phyloP scores from a whole-genome alignment of 345 rosid genomes.

The Melastoma malabathricum region DNA sequence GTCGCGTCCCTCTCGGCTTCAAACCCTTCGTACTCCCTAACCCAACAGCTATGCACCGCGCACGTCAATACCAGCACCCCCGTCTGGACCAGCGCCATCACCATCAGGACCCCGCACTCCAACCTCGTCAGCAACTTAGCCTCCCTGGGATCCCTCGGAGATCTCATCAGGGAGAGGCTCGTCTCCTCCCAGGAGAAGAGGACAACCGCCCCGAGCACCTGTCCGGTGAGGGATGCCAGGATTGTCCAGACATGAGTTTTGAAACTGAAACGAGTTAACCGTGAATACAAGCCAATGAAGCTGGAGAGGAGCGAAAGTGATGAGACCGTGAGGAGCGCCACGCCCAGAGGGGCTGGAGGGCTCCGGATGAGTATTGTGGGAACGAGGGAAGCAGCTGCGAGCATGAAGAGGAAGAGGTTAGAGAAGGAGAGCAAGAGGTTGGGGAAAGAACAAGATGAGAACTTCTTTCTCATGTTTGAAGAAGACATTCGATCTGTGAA shows the following conservation, averaged over 20 bases:
- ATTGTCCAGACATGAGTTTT: slow-evolving; percentile 35
- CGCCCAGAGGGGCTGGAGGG: slow-evolving; percentile 51
- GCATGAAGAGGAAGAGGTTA: slow-evolving; percentile 35
- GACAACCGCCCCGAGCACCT: slow-evolving; percentile 20
- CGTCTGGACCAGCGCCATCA: slow-evolving; percentile 32
- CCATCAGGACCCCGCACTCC: slow-evolving; percentile 51
- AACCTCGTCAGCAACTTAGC: slow-evolving; percentile 48
- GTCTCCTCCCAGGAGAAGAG: slow-evolving; percentile 33
- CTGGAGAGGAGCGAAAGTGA: slow-evolving; percentile 35
- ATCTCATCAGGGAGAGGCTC: slow-evolving; percentile 33
- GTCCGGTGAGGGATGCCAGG: slow-evolving; percentile 33
- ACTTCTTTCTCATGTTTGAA: too few species aligned
- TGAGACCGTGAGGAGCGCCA: slow-evolving; percentile 34
- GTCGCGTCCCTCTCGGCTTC: slow-evolving; percentile 34
- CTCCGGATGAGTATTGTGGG: slow-evolving; percentile 35
- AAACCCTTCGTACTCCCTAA: slow-evolving; percentile 35
- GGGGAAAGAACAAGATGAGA: slow-evolving; percentile 30
- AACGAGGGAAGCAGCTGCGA: slow-evolving; percentile 31
- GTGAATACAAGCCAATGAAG: slow-evolving; percentile 35
- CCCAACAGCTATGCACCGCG: slow-evolving; percentile 33
- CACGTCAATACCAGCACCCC: slow-evolving; percentile 35
- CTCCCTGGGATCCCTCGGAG: slow-evolving; percentile 36
- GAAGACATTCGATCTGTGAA: too few species aligned
- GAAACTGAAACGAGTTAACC: slow-evolving; percentile 29
- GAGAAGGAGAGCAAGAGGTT: slow-evolving; percentile 37